Evolutionary conservation across 108 stramenopile species (phyloP).

Genomic region (Halocafeteria seosinensis): DNA sequence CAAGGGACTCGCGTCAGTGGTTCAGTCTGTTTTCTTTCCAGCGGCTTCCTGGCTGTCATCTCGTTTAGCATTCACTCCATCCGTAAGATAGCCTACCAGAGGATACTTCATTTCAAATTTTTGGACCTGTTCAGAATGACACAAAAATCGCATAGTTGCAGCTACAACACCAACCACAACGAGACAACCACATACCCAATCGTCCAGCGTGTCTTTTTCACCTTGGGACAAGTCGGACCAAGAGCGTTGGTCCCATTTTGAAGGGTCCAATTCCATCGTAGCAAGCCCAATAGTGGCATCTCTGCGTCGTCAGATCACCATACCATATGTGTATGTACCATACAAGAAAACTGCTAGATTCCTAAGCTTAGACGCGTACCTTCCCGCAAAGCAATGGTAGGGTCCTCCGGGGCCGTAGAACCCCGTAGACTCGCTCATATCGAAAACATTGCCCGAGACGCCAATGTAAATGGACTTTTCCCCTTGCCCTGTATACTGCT

Average conservation of each 20-base stretch:
- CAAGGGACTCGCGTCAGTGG: too few species aligned
- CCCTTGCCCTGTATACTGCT: neutral
- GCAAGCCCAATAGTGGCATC: neutral
- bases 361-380: too few species aligned
- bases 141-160: too few species aligned
- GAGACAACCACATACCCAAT: too few species aligned
- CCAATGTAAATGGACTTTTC: neutral
- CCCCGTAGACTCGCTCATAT: neutral
- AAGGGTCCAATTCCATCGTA: neutral
- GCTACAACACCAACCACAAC: too few species aligned
- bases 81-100: neutral
- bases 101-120: neutral
- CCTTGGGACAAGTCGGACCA: neutral
- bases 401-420: neutral
- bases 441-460: neutral
- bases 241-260: neutral
- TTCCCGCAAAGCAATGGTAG: neutral
- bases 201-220: neutral
- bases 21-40: too few species aligned
- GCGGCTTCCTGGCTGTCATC: too few species aligned
- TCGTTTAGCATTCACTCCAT: too few species aligned
- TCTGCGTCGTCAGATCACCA: too few species aligned
- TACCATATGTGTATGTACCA: too few species aligned
- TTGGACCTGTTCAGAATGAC: too few species aligned
- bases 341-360: too few species aligned